These are phyloP conservation scores for Grosmannia penicillata DNA, from an alignment of 2,329 filamentous ascomycete genomes.

Conservation along the genomic window DNA sequence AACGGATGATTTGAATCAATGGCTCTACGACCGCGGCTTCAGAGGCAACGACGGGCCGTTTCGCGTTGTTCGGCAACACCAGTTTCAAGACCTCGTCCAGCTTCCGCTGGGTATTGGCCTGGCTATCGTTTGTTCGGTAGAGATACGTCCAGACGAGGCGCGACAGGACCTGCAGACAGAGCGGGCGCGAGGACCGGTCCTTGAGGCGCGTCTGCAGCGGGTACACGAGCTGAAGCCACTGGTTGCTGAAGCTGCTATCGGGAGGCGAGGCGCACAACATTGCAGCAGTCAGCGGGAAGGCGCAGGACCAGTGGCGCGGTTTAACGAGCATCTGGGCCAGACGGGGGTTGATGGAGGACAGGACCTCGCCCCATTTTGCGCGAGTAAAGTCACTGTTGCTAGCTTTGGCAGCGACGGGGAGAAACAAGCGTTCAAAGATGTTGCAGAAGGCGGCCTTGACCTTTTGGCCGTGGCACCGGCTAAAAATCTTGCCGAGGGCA, in stretches of 20 bases:
- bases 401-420: conserved; percentile 74
- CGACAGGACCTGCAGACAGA: conserved; percentile 79
- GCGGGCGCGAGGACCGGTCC: conserved; percentile 62
- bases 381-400: conserved; percentile 60
- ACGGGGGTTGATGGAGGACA: conserved; percentile 63
- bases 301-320: conserved; percentile 78
- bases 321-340: conserved; percentile 78
- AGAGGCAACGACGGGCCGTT: conserved; percentile 65
- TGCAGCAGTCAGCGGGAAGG: conserved; percentile 77
- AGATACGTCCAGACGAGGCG: conserved; percentile 90
- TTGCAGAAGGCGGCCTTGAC: conserved; percentile 94
- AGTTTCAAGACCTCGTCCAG: conserved; percentile 81
- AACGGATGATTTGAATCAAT: conserved; percentile 81
- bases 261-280: conserved; percentile 77
- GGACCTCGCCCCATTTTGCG: conserved; percentile 75
- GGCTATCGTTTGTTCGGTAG: conserved; percentile 64
- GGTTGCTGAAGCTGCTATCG: conserved; percentile 63
- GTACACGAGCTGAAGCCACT: conserved; percentile 74
- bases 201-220: conserved; percentile 70
- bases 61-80: conserved; percentile 66
- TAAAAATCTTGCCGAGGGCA: conserved; percentile 67
- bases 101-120: conserved; percentile 55
- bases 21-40: conserved; percentile 79
- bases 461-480: conserved; percentile 69
- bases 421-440: conserved; percentile 70